A percentile compares a stretch with the other conserved stretches of the same genome.
Conservation (phyloP, 2,329 filamentous ascomycete species). For the Clarireedia paspali region DNA sequence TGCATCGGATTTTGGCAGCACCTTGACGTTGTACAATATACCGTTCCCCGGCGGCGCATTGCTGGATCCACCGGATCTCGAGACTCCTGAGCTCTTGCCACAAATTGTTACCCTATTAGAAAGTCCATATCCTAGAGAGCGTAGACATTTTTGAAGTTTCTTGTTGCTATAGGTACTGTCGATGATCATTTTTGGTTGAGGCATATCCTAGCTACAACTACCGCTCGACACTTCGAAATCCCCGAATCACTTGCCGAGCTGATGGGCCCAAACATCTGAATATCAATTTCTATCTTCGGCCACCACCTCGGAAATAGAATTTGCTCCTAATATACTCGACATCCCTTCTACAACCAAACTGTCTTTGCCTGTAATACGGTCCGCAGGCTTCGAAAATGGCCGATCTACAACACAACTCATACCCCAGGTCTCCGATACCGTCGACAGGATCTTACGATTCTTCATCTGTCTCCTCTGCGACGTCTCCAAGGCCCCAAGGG, state of each 20-base stretch:
- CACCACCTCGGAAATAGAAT: background rate
- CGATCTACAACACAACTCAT: slow-evolving; percentile 48
- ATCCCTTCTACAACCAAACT: background rate
- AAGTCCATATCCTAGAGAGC: background rate
- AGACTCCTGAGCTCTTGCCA: background rate
- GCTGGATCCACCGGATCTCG: slow-evolving; percentile 16
- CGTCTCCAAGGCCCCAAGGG: slow-evolving; percentile 48
- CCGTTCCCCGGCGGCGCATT: slow-evolving; percentile 21
- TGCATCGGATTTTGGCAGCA: slow-evolving; percentile 27
- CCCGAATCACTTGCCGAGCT: slow-evolving; percentile 1
- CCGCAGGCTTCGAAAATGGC: slow-evolving; percentile 37
- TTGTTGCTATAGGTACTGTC: background rate
- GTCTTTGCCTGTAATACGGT: slow-evolving; percentile 16
- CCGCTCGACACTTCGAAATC: background rate
- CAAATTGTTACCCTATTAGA: background rate
- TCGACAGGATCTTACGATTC: slow-evolving; percentile 57
- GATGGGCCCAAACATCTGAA: background rate
- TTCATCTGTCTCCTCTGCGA: slow-evolving; percentile 54
- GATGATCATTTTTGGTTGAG: background rate
- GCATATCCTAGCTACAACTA: background rate
- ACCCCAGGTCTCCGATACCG: slow-evolving; percentile 53
- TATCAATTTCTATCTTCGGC: background rate
- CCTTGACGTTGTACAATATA: slow-evolving; percentile 20
- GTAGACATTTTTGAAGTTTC: background rate
- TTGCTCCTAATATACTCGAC: background rate